Evolutionary conservation across 202 grass and related monocot species (phyloP).

Genomic region (Cymbopogon flexuosus): DNA sequence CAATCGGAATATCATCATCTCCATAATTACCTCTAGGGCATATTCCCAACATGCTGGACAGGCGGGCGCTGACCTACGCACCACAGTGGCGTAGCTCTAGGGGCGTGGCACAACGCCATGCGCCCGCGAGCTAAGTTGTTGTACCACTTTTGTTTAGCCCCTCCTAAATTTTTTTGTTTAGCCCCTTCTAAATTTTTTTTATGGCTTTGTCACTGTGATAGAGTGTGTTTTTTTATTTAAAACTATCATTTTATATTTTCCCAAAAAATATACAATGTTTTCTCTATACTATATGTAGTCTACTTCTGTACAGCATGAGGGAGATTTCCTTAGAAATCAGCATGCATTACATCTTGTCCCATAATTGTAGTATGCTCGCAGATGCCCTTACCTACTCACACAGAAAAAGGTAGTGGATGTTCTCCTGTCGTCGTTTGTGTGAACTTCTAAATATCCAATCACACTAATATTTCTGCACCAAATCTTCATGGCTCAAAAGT

Average conservation of each 20-base stretch:
- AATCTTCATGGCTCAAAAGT: constrained; percentile 76
- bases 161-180: no score
- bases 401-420: neutral
- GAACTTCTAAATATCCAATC: constrained; percentile 5
- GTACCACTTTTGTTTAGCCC: no score
- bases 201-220: no score
- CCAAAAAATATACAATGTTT: neutral
- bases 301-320: constrained; percentile 19
- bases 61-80: no score
- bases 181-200: no score
- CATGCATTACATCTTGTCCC: neutral
- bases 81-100: no score
- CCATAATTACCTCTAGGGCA: no score
- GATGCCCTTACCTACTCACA: neutral
- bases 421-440: neutral
- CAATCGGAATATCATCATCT: no score
- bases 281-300: neutral
- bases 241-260: neutral
- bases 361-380: neutral
- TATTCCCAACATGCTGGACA: no score
- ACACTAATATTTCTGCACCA: constrained; percentile 20
- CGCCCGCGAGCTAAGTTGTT: no score
- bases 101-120: no score
- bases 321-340: constrained; percentile 3
- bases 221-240: neutral